phyloP scores from a whole-genome alignment of 2,329 filamentous ascomycete genomes.

The Calonectria pseudoturangicola region DNA sequence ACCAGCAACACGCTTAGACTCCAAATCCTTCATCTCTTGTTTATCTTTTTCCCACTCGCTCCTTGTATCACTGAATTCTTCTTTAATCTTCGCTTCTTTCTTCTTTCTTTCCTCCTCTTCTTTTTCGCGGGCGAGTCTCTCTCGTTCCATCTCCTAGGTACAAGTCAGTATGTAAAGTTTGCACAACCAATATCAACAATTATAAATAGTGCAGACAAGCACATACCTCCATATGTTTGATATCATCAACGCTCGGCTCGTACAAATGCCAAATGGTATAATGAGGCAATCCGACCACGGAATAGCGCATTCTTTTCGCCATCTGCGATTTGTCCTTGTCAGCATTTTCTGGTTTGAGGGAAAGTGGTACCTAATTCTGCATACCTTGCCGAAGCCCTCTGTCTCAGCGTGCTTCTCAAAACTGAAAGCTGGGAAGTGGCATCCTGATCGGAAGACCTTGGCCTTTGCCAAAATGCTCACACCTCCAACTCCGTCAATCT shows the following conservation, averaged over 20 bases:
- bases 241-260: conserved; percentile 98
- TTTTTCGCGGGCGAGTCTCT: conserved; percentile 85
- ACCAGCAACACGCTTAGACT: conserved; percentile 46
- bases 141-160: conserved; percentile 90
- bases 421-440: conserved; percentile 98
- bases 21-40: conserved; percentile 82
- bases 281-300: conserved; percentile 95
- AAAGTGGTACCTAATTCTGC: conserved; percentile 41
- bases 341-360: conserved; percentile 25
- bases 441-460: conserved; percentile 93
- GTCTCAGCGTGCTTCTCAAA: conserved; percentile 99
- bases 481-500: conserved; percentile 97
- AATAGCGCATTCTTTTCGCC: conserved; percentile 96
- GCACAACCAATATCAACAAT: neutral
- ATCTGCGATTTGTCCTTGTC: conserved; percentile 75
- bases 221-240: conserved; percentile 92
- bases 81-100: conserved; percentile 82
- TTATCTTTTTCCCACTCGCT: conserved; percentile 95
- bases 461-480: conserved; percentile 98
- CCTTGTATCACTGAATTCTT: conserved; percentile 85
- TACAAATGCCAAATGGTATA: conserved; percentile 99
- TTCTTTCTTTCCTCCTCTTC: conserved; percentile 82
- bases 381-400: conserved; percentile 97
- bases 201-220: neutral
- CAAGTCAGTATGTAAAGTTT: conserved; percentile 39